Percentiles rank a stretch among this genome's conserved stretches.
These are phyloP conservation scores for Rhizopogon roseolus DNA, from an alignment of 768 basidiomycete species.

Conservation along the genomic window DNA sequence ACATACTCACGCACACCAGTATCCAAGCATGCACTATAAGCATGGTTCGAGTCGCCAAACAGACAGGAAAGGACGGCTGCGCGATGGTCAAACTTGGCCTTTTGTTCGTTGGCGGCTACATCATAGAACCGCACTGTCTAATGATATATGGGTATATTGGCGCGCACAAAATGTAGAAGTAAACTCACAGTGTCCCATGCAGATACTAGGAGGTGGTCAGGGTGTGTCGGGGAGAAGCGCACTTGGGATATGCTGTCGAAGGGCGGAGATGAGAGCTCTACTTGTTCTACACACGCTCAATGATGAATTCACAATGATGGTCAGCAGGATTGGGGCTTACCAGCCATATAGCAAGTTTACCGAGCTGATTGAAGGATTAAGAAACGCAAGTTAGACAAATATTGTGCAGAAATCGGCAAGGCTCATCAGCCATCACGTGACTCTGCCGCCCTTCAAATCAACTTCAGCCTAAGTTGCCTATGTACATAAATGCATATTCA, in stretches of 20 bases:
- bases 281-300: slow-evolving; percentile 20
- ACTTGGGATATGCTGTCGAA: slow-evolving; percentile 84
- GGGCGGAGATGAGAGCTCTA: slow-evolving; percentile 60
- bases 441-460: too few relatives aligned
- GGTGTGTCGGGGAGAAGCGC: slow-evolving; percentile 74
- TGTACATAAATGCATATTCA: too few relatives aligned
- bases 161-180: slow-evolving; percentile 16
- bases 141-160: slow-evolving; percentile 31
- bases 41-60: slow-evolving; percentile 63
- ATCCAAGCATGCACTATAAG: slow-evolving; percentile 85
- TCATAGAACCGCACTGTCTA: slow-evolving; percentile 61
- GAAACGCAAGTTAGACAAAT: too few relatives aligned
- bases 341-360: neutral
- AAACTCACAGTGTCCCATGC: slow-evolving; percentile 79
- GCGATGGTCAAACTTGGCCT: slow-evolving; percentile 82
- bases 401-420: too few relatives aligned
- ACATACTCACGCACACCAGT: slow-evolving; percentile 78
- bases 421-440: too few relatives aligned
- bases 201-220: slow-evolving; percentile 75
- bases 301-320: neutral
- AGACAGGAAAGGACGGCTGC: slow-evolving; percentile 84
- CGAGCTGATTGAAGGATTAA: neutral
- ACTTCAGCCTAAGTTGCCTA: too few relatives aligned
- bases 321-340: neutral
- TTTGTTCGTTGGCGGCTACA: slow-evolving; percentile 52